Percentiles rank a stretch among this genome's conserved stretches.
phyloP scores from a whole-genome alignment of 345 rosid species.

The Eutrema yunnanense region DNA sequence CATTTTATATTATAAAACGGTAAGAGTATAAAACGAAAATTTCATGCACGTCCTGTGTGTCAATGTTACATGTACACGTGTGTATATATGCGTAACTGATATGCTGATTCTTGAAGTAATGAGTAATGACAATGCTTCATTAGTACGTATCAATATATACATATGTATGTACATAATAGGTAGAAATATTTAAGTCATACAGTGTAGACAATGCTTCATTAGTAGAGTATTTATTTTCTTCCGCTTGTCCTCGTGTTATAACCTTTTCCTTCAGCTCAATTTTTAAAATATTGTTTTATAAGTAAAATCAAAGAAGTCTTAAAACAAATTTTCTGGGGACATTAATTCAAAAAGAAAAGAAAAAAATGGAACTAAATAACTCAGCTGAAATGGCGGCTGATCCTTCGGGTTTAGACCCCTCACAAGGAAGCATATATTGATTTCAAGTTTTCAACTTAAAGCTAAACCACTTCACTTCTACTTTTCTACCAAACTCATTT shows the following conservation, averaged over 20 bases:
- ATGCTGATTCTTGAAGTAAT: not conserved
- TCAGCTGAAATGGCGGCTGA: conserved; percentile 91
- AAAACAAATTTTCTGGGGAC: conserved; percentile 30
- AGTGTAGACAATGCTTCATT: not conserved
- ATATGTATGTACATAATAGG: not conserved
- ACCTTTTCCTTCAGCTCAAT: conserved; percentile 8
- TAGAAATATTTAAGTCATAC: conserved; percentile 1
- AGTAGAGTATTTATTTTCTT: not conserved
- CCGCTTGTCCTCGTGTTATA: conserved; percentile 17
- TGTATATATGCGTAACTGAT: not conserved
- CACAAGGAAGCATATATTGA: conserved; percentile 63
- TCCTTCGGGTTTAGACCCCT: conserved; percentile 89
- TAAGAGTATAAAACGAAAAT: not conserved
- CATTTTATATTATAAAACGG: no score
- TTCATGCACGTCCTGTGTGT: conserved; percentile 7
- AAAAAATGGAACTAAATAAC: conserved; percentile 21
- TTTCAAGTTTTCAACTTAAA: conserved; percentile 46
- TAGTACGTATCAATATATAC: not conserved
- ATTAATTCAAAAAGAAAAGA: conserved; percentile 26
- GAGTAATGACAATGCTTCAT: not conserved
- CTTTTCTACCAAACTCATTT: conserved; percentile 10
- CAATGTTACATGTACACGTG: not conserved
- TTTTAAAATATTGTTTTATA: not conserved
- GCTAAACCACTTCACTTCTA: conserved; percentile 31
- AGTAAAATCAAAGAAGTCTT: conserved; percentile 9